A percentile compares a stretch with the other conserved stretches of the same genome.
Evolutionary conservation across 495 filamentous ascomycete species (phyloP).

Genomic region (Aspergillus heteromorphus): DNA sequence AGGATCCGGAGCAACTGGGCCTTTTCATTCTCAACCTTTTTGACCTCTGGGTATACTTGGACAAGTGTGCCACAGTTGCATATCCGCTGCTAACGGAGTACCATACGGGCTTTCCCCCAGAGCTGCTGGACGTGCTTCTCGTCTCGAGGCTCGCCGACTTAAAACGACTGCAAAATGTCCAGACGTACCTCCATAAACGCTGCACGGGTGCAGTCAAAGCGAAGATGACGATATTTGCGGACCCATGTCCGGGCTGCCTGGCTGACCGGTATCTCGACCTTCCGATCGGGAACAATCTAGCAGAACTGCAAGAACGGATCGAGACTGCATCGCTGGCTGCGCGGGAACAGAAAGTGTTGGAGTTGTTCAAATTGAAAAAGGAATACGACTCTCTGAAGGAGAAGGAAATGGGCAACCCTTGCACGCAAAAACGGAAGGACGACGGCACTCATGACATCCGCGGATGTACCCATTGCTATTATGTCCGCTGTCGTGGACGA

Average conservation of each 20-base stretch:
- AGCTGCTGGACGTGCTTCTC: slow-evolving; percentile 48
- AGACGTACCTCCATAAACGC: slow-evolving; percentile 40
- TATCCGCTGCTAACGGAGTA: slow-evolving; percentile 47
- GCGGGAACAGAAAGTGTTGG: slow-evolving; percentile 28
- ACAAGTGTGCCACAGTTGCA: slow-evolving; percentile 38
- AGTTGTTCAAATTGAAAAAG: slow-evolving; percentile 30
- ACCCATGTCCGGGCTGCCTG: slow-evolving; percentile 33
- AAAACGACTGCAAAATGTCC: slow-evolving; percentile 41
- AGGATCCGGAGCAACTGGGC: slow-evolving; percentile 44
- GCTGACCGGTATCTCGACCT: slow-evolving; percentile 40
- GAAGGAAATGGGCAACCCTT: slow-evolving; percentile 28
- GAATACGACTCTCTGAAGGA: slow-evolving; percentile 38
- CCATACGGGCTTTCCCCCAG: slow-evolving; percentile 42
- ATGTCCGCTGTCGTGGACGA: slow-evolving; percentile 30
- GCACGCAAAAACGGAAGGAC: slow-evolving; percentile 11
- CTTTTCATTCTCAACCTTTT: slow-evolving; percentile 52
- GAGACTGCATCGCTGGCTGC: slow-evolving; percentile 15
- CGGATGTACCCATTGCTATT: slow-evolving; percentile 30
- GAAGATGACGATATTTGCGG: slow-evolving; percentile 38
- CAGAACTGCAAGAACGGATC: slow-evolving; percentile 27
- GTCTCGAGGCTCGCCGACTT: slow-evolving; percentile 37
- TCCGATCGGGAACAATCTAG: slow-evolving; percentile 16
- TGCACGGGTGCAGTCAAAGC: slow-evolving; percentile 5
- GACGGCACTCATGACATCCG: slow-evolving; percentile 24
- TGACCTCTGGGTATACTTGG: slow-evolving; percentile 56